Percentiles rank a stretch among this genome's conserved stretches.
These are phyloP conservation scores for Phytophthora colocasiae DNA, from an alignment of 352 stramenopile species.

Conservation along the genomic window DNA sequence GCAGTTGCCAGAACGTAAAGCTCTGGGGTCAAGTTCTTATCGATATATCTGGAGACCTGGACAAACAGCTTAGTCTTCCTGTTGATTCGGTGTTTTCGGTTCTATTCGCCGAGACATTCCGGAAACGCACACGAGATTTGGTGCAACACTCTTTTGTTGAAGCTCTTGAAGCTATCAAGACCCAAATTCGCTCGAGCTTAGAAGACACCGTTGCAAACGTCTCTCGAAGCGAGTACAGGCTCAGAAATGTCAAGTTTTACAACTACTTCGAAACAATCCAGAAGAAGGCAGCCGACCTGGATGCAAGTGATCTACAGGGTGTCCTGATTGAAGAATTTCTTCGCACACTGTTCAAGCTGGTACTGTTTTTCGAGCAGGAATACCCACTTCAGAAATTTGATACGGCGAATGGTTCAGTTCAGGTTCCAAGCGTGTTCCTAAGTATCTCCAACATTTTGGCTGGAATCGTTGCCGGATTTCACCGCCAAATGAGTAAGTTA, in stretches of 20 bases:
- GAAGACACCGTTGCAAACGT: conserved; percentile 30
- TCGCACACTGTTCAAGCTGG: conserved; percentile 72
- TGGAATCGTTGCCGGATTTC: conserved; percentile 64
- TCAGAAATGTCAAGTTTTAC: conserved; percentile 75
- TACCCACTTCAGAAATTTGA: conserved; percentile 38
- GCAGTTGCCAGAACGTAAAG: conserved; percentile 39
- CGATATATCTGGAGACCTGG: conserved; percentile 7
- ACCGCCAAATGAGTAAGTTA: conserved; percentile 47
- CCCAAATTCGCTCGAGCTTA: conserved; percentile 56
- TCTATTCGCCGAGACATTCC: conserved; percentile 70
- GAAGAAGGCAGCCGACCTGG: conserved; percentile 62
- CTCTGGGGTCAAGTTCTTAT: conserved; percentile 44
- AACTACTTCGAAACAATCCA: conserved; percentile 81
- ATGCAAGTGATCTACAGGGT: conserved; percentile 78
- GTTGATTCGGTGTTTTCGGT: conserved; percentile 62
- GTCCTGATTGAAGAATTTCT: conserved; percentile 83
- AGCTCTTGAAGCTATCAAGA: conserved; percentile 76
- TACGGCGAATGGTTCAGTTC: conserved; percentile 5
- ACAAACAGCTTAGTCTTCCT: conserved; percentile 12
- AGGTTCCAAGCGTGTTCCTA: conserved; percentile 51
- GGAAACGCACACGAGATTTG: conserved; percentile 68
- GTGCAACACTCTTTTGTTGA: conserved; percentile 81
- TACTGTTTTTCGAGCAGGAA: conserved; percentile 77
- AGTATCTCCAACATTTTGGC: conserved; percentile 76
- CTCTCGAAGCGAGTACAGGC: conserved; percentile 32